These are phyloP conservation scores for Calocybe indica DNA, from an alignment of 768 basidiomycete genomes.

Conservation along the genomic window DNA sequence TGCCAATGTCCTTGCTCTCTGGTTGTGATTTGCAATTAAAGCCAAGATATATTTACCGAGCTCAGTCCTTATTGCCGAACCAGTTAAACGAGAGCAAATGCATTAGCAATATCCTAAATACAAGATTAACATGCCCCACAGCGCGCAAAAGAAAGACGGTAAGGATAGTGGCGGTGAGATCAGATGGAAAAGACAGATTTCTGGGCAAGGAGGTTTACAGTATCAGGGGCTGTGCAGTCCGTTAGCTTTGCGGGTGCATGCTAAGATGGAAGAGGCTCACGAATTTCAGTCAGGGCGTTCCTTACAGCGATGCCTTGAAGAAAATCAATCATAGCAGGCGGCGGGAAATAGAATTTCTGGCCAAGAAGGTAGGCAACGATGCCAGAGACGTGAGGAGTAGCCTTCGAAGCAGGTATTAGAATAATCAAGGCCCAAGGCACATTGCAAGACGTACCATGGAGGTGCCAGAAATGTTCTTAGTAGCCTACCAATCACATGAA, in stretches of 20 bases:
- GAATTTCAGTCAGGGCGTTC: constrained; percentile 22
- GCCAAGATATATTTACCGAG: too few relatives aligned
- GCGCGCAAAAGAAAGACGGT: too few relatives aligned
- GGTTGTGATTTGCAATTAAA: too few relatives aligned
- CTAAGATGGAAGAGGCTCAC: constrained; percentile 13
- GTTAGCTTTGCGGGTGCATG: too few relatives aligned
- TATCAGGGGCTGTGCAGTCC: constrained; percentile 13
- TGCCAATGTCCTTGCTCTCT: too few relatives aligned
- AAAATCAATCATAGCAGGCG: constrained; percentile 20
- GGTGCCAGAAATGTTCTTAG: constrained; percentile 18
- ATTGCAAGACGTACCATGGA: constrained; percentile 16
- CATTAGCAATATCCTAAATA: too few relatives aligned
- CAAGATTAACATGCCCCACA: too few relatives aligned
- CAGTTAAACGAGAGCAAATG: too few relatives aligned
- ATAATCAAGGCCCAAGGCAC: too few relatives aligned
- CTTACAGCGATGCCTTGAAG: constrained; percentile 22
- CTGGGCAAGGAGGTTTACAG: constrained; percentile 22
- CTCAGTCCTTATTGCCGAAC: too few relatives aligned
- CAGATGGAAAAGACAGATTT: constrained; percentile 3
- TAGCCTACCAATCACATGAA: constrained; percentile 1
- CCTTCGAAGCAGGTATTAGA: constrained; percentile 10
- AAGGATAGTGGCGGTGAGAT: too few relatives aligned
- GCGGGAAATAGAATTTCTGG: constrained; percentile 21
- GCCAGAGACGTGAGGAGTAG: constrained; percentile 36
- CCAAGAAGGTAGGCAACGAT: constrained; percentile 31